These are phyloP conservation scores for Trametes pubescens DNA, from an alignment of 1,284 basidiomycete species.

Conservation along the genomic window DNA sequence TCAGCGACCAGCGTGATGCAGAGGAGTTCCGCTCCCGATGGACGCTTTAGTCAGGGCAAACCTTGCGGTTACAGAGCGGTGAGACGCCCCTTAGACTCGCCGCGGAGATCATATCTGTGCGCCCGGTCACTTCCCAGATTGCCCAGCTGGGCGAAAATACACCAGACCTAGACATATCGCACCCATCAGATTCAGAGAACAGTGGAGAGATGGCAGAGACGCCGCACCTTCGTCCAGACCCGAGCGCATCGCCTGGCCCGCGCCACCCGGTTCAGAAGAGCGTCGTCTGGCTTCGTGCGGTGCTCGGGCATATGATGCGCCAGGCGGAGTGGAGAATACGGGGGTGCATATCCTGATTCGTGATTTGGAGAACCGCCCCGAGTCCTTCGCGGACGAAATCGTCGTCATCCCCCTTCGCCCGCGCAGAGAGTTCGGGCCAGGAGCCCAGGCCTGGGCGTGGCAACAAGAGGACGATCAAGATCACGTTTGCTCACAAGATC, in stretches of 20 bases:
- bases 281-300: constrained; percentile 7
- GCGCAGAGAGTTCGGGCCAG: background rate
- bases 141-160: background rate
- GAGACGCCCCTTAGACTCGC: constrained; percentile 15
- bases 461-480: constrained; percentile 28
- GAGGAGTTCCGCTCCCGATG: constrained; percentile 30
- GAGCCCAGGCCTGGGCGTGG: constrained; percentile 14
- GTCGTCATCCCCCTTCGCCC: constrained; percentile 19
- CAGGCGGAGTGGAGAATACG: constrained; percentile 19
- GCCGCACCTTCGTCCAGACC: background rate
- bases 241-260: constrained; percentile 1
- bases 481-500: constrained; percentile 30
- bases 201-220: background rate
- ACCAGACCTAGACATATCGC: background rate
- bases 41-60: constrained; percentile 23
- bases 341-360: constrained; percentile 21
- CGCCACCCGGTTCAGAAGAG: background rate
- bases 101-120: constrained; percentile 30
- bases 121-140: constrained; percentile 10
- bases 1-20: constrained; percentile 20
- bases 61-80: constrained; percentile 16
- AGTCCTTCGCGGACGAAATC: background rate
- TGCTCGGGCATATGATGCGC: constrained; percentile 12
- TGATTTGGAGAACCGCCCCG: background rate
- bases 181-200: constrained; percentile 16